These are phyloP conservation scores for Candida montana DNA, from an alignment of 805 yeast genomes.

Conservation along the genomic window DNA sequence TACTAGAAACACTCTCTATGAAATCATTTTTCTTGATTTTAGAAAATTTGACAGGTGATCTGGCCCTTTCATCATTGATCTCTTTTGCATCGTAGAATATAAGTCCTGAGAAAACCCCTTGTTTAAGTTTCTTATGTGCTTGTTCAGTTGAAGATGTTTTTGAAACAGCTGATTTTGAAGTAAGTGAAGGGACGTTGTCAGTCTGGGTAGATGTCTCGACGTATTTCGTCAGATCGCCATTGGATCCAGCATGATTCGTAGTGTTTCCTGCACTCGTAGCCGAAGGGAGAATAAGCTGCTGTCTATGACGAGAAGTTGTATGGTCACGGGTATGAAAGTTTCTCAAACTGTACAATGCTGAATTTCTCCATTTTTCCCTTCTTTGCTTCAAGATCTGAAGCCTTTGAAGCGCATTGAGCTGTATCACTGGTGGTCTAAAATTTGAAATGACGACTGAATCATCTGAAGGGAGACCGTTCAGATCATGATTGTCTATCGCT, in stretches of 20 bases:
- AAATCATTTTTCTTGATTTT: slow-evolving; percentile 6
- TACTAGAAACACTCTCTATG: slow-evolving; percentile 6
- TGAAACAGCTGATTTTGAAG: slow-evolving; percentile 12
- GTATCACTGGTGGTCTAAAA: slow-evolving; percentile 30
- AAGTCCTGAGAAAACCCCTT: slow-evolving; percentile 25
- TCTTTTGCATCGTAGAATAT: slow-evolving; percentile 22
- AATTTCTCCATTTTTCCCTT: slow-evolving; percentile 25
- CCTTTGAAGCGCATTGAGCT: slow-evolving; percentile 22
- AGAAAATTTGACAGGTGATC: slow-evolving; percentile 20
- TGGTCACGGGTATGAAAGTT: slow-evolving; percentile 10
- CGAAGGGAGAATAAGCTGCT: not conserved
- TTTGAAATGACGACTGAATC: not conserved
- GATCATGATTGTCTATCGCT: not conserved
- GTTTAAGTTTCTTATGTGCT: slow-evolving; percentile 17
- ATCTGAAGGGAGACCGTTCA: not conserved
- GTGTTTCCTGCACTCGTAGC: too few species aligned
- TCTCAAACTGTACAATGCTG: slow-evolving; percentile 19
- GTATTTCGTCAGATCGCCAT: slow-evolving; percentile 2
- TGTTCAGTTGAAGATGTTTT: slow-evolving; percentile 12
- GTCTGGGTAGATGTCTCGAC: slow-evolving; percentile 24
- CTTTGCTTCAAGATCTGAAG: slow-evolving; percentile 20
- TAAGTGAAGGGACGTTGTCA: slow-evolving; percentile 16
- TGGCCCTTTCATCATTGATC: slow-evolving; percentile 9
- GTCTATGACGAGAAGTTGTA: not conserved
- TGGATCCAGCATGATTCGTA: too few species aligned